Evolutionary conservation across 306 rosid genomes (phyloP).

Genomic region (Prunus mume): DNA sequence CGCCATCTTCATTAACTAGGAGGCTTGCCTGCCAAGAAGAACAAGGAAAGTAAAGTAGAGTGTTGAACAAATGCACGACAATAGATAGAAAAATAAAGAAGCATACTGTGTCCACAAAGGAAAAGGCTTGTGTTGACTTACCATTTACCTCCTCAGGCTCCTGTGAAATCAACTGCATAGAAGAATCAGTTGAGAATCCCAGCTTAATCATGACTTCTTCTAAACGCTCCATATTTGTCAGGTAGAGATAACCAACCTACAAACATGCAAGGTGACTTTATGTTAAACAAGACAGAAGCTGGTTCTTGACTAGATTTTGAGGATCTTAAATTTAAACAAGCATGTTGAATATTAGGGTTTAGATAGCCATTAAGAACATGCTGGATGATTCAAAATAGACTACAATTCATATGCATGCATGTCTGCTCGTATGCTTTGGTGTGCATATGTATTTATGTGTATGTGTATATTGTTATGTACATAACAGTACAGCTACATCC

Average conservation of each 20-base stretch:
- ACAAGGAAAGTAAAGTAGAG: slow-evolving; percentile 7
- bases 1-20: slow-evolving; percentile 8
- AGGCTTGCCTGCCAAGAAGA: slow-evolving; percentile 19
- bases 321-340: neutral
- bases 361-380: neutral
- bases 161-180: slow-evolving; percentile 48
- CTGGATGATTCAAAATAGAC: neutral
- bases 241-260: slow-evolving; percentile 83
- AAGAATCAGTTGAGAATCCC: slow-evolving; percentile 80
- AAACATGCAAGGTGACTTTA: slow-evolving; percentile 22
- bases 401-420: neutral
- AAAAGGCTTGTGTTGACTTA: slow-evolving; percentile 31
- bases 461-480: neutral
- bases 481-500: neutral
- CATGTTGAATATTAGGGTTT: neutral
- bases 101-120: neutral
- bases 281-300: slow-evolving; percentile 24
- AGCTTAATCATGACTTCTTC: slow-evolving; percentile 74
- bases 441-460: neutral
- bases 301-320: neutral
- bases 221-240: slow-evolving; percentile 70
- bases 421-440: neutral
- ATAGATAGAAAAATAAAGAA: neutral
- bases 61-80: neutral
- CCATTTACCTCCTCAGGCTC: slow-evolving; percentile 32